Conservation (phyloP, 108 stramenopile species). For the Nitzschia palea region DNA sequence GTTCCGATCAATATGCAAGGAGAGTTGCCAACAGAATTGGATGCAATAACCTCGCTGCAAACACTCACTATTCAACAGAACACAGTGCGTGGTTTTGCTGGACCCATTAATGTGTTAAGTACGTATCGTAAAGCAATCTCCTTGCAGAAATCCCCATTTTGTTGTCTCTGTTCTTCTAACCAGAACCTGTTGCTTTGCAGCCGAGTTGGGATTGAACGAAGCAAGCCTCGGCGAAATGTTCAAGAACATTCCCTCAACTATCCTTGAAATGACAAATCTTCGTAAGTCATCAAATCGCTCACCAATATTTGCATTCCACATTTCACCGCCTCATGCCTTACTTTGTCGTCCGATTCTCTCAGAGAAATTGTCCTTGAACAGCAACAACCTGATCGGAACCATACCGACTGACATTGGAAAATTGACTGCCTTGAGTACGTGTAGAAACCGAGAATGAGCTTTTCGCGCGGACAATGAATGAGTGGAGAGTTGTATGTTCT, state of each 20-base stretch:
- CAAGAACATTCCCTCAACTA: not conserved
- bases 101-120: not conserved
- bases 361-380: not conserved
- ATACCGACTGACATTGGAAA: not conserved
- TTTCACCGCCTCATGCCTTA: too few species aligned
- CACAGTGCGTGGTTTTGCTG: not conserved
- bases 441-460: not conserved
- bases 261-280: conserved; percentile 12
- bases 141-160: not conserved
- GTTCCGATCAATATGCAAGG: not conserved
- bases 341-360: too few species aligned
- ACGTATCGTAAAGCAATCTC: not conserved
- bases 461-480: not conserved
- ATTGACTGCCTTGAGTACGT: not conserved
- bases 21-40: not conserved
- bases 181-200: not conserved
- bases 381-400: not conserved
- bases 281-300: not conserved
- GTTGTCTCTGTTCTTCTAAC: not conserved
- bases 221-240: not conserved
- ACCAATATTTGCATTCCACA: too few species aligned
- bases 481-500: not conserved
- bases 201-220: not conserved
- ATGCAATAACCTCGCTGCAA: not conserved
- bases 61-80: not conserved